Evolutionary conservation across 208 protist species (phyloP), one percentile per base, ranked within the genome.

Genomic region (Leishmania turanica): DNA sequence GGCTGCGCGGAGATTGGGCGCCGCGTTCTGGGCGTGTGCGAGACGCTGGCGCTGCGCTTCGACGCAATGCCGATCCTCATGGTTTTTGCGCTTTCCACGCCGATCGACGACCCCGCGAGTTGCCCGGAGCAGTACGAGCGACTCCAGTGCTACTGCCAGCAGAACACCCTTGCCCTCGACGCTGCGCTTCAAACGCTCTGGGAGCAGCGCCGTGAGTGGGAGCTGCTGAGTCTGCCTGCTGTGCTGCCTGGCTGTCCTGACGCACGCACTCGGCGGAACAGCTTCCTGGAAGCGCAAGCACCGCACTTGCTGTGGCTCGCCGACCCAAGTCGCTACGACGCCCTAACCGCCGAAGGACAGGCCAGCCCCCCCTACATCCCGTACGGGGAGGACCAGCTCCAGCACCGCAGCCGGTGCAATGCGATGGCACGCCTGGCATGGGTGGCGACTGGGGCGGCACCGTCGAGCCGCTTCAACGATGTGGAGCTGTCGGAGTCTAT

Each of bases 271-370:
- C 84, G 82, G n/a, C 90, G 90, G 66, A 88, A 91, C 72, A 73
- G 49, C 13, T 96, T 97, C 75, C 75, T 97, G 56, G 77, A 85
- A 51, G 71, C 73, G 24, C 82, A 89, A 75, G 94, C 94, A 7
- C 92, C 94, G 79, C 92, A 97, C 49, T 83, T 97, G 31, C 82
- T 91, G 78, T 97, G 94, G 94, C 84, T 97, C 42, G 89, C 84
- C 42, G 88, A 83, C 6, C 91, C 92, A 4, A 40, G 53, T 13
- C 85, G 86, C 62, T 96, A 89, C 78, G 81, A 93, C 37, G 83
- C 94, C 7, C 79, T 97, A n/a, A 69, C 88, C 1, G 70, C 65
- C 40, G 91, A 96, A 56, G 94, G 90, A 34, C 56, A 77, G 51
- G 60, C 81, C 34, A 73, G 77, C 3, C 71, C 79, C 9, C 76